Evolutionary conservation across 2,329 filamentous ascomycete genomes (phyloP), one percentile per base, ranked within the genome.

Genomic region (Penicillium olsonii): DNA sequence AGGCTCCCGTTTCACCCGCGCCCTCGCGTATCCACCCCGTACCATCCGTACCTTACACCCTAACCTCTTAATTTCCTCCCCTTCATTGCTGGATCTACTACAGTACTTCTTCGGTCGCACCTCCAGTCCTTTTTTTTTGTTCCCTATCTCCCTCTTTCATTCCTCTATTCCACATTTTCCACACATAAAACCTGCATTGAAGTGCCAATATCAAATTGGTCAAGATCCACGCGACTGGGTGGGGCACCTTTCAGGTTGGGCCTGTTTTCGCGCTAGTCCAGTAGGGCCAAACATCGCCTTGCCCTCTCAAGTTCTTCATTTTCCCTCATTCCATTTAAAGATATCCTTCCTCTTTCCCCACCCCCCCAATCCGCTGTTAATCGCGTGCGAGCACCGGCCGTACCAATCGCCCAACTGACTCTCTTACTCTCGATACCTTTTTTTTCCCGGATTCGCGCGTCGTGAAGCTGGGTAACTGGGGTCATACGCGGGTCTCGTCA

Each of bases 211-310:
- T 45, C 52, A 54, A 55, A 50, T 56, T 42, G 34, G 52, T 52
- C 59, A 31, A 31, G 29, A 57, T 61, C 54, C 57, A 63, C 65
- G 66, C 65, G 67, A 60, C 63, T 61, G 63, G 61, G 69, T 71
- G 70, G 70, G 69, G 68, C 67, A 60, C 59, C 62, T 56, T 59
- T 62, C 60, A 58, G 58, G 52, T 63, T 63, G 58, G 61, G 57
- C 51, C 59, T 59, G 57, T 62, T 66, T 68, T 69, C 67, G 64
- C 70, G 69, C 70, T 71, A 72, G 41, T 52, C 63, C 58, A 62
- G 51, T 67, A 69, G 66, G 66, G 67, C 69, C 69, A 72, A 71
- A 72, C 68, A 72, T 68, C 64, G 54, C 62, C 67, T 67, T 67
- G 65, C 68, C 62, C 65, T 67, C 63, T 67, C 61, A 62, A 65